Evolutionary conservation across 2,329 filamentous ascomycete species (phyloP), one percentile per base, ranked within the genome.

Genomic region (Colletotrichum higginsianum): DNA sequence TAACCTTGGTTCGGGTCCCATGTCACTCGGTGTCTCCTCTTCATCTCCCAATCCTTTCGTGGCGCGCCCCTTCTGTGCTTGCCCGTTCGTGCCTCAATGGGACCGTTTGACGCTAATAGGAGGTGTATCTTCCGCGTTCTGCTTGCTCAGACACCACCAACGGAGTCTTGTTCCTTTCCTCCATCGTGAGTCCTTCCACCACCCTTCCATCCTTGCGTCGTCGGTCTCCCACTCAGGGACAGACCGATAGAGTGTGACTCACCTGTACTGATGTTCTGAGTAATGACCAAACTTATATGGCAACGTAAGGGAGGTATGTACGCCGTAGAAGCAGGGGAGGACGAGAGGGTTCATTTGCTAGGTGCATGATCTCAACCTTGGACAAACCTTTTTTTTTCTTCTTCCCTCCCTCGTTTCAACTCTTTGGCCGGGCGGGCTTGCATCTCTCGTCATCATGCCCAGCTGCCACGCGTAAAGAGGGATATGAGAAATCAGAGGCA

Each of bases 91-190:
- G 35, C n/a, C 21, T 16, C 35, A n/a, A 60, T 69, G 53, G 53
- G 65, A 72, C 47, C 53, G 58, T 72, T 64, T 60, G 69, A 72
- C 47, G 68, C 65, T 58, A 68, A 46, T 26, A 46, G 9, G 9
- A 40, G n/a, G n/a, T 30, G 50, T 26, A 18, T 21, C 49, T 26
- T 55, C 46, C 11, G 35, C 9, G 35, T 7, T 35, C 26, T 46
- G 47, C 67, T 66, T 66, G 30, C 56, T 67, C 16, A 42, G n/a
- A 47, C n/a, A 40, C 23, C 9, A 21, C 40, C 15, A 35, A 18
- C 46, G 5, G n/a, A 18, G 16, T 57, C n/a, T 49, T 38, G 2
- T 46, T n/a, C 16, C 23, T 30, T 30, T 30, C 61, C 52, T 53
- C n/a, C n/a, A 30, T 42, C 46, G 35, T 50, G n/a, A n/a, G 11